Base-by-base conservation (phyloP, 106 monocot species). In the Hemerocallis citrina region DNA sequence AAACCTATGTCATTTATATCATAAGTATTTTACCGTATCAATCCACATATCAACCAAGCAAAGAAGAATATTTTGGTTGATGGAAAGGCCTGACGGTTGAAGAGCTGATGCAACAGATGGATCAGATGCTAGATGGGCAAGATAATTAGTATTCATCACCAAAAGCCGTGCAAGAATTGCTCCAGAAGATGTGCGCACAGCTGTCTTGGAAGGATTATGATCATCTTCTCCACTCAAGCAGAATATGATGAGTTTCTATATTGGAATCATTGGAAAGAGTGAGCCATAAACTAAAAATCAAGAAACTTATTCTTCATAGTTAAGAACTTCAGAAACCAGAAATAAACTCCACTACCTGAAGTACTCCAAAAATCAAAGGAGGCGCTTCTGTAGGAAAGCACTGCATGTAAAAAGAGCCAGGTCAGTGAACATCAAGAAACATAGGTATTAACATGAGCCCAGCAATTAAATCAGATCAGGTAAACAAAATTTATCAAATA, bases 1-100 rank as follows among this genome's bases (percentile, higher is more conserved):
- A 54, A 5, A 32, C 11, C 30, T 27, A 51, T 2, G 13, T 22
- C 11, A 15, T 34, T 16, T 10, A 20, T 22, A 23, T n/a, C n/a
- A 20, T 34, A 16, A 58, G 21, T 4, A 6, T 6, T 21, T 71
- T 79, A 96, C 96, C 96, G 84, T 91, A 59, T 96, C 96, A 28
- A 96, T 55, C 96, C 91, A 96, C 22, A 84, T 38, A 71, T 96
- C 84, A 55, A 84, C 79, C 61, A 96, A 81, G 57, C 79, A 91
- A 51, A 96, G 81, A 72, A 96, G 81, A 29, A 91, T 33, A 68
- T 85, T 87, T 42, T 91, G 91, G 64, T 71, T 74, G 20, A 78
- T 58, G 19, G 81, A 79, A 69, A 90, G 57, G 22, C 87, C 84
- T 14, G 79, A 81, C 48, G 87, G 83, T 34, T 88, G 91, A 68